Conservation (phyloP, 2,329 filamentous ascomycete species). For the Alternaria sp. region DNA sequence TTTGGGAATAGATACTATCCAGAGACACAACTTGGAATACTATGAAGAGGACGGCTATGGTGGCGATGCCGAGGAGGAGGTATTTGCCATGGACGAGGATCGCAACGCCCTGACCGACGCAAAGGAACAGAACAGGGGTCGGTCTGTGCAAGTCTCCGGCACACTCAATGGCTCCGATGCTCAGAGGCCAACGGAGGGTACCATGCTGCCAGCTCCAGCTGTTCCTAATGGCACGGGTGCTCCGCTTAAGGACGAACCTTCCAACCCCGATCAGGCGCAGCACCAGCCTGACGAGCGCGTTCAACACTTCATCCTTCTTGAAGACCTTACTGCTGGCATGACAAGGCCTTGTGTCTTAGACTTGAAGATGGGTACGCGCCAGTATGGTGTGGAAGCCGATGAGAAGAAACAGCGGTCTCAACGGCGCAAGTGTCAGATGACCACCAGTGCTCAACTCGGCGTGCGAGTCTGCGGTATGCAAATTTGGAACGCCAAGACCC, state of each 20-base stretch:
- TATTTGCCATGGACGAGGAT: slow-evolving; percentile 72
- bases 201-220: slow-evolving; percentile 47
- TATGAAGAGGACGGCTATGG: slow-evolving; percentile 90
- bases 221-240: slow-evolving; percentile 22
- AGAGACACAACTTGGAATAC: slow-evolving; percentile 83
- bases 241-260: slow-evolving; percentile 28
- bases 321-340: slow-evolving; percentile 97
- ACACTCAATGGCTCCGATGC: not conserved
- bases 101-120: slow-evolving; percentile 20
- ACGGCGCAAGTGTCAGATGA: slow-evolving; percentile 88
- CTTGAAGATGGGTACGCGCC: slow-evolving; percentile 97
- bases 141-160: slow-evolving; percentile 3
- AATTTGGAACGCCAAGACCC: slow-evolving; percentile 86
- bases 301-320: slow-evolving; percentile 90
- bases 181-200: slow-evolving; percentile 24
- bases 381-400: slow-evolving; percentile 91
- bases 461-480: slow-evolving; percentile 96
- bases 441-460: slow-evolving; percentile 88
- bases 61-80: slow-evolving; percentile 76
- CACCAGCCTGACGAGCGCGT: slow-evolving; percentile 68
- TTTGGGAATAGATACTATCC: slow-evolving; percentile 69
- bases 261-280: slow-evolving; percentile 56
- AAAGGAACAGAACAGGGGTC: slow-evolving; percentile 12
- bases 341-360: slow-evolving; percentile 95
- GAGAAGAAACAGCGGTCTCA: slow-evolving; percentile 95